Base-by-base conservation (phyloP, 2,329 filamentous ascomycete genomes). In the Fusarium palustre region DNA sequence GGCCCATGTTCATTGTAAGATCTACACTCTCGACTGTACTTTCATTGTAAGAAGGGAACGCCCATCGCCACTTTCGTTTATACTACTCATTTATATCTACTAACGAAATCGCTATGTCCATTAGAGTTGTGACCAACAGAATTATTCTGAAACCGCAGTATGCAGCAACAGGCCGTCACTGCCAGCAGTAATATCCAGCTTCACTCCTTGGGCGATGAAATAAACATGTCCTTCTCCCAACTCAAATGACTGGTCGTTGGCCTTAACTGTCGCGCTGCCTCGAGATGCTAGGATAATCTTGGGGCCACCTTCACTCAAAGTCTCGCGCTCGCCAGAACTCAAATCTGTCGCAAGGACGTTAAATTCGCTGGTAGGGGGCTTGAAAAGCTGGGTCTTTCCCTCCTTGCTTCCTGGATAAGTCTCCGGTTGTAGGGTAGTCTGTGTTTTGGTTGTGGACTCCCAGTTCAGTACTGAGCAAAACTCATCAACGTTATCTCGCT, bases 311-410 rank as follows among this genome's bases (percentile, higher is more conserved):
- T 71, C 71, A 18, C 59, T 55, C 42, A 74, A 49, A 22, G 62
- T 82, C 70, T 94, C 91, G 38, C 78, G 84, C 71, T 92, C 88
- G 1, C 85, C 87, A 0, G 78, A 77, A 5, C 75, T 77, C n/a
- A 94, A 73, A 22, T 84, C 83, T 3, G 86, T 88, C 48, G 85
- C 82, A 13, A 93, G 79, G 80, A 94, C 87, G 70, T 89, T 86
- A 74, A 94, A 94, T 78, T 94, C 91, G 71, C 86, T 88, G 77
- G 92, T 84, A 0, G 90, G 90, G 7, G 91, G 91, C 12, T 82
- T 83, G 74, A 91, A 92, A 3, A 89, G 79, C 50, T 84, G 82
- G 2, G 90, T 91, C 77, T 86, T 89, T 0, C 89, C 89, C 42
- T 84, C 82, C 64, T 80, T 80, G 49, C 88, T 85, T 64, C 85